A percentile compares a stretch with the other conserved stretches of the same genome.
phyloP scores from a whole-genome alignment of 805 yeast species.

The Wickerhamomyces subpelliculosus region DNA sequence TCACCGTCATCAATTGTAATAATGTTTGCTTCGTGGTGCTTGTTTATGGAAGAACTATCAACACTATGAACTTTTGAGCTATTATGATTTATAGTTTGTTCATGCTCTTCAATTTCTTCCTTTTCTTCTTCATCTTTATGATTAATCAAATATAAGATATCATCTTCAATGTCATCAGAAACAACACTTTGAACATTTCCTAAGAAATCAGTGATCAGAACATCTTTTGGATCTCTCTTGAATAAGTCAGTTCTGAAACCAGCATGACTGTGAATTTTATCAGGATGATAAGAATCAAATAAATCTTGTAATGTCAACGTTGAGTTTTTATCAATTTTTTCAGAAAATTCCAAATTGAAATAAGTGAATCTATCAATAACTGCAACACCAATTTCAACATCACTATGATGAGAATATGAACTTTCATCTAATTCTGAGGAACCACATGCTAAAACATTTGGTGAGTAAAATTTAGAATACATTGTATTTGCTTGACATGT shows the following conservation, averaged over 20 bases:
- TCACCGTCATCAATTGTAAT: constrained; percentile 5
- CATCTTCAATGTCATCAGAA: constrained; percentile 51
- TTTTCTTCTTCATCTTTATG: constrained; percentile 4
- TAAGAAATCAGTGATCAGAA: constrained; percentile 84
- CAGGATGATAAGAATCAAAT: constrained; percentile 78
- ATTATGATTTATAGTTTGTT: background rate
- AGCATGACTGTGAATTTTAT: constrained; percentile 82
- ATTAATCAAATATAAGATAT: constrained; percentile 21
- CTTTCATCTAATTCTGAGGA: constrained; percentile 83
- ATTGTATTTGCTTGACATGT: constrained; percentile 98
- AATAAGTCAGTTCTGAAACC: constrained; percentile 87
- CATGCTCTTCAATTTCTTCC: background rate
- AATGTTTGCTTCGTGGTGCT: constrained; percentile 12
- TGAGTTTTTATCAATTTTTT: constrained; percentile 71
- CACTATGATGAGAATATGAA: constrained; percentile 94
- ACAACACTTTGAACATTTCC: constrained; percentile 84
- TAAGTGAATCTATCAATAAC: constrained; percentile 96
- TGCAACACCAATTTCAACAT: constrained; percentile 93
- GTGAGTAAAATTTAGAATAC: constrained; percentile 89
- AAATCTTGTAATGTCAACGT: constrained; percentile 72
- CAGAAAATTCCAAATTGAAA: constrained; percentile 82
- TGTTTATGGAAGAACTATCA: constrained; percentile 10
- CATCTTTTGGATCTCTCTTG: constrained; percentile 57
- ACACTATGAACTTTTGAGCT: constrained; percentile 3
- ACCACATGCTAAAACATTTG: constrained; percentile 89